Conservation (phyloP, 371 early-diverging fungal genomes). For the Mortierella polycephala region DNA sequence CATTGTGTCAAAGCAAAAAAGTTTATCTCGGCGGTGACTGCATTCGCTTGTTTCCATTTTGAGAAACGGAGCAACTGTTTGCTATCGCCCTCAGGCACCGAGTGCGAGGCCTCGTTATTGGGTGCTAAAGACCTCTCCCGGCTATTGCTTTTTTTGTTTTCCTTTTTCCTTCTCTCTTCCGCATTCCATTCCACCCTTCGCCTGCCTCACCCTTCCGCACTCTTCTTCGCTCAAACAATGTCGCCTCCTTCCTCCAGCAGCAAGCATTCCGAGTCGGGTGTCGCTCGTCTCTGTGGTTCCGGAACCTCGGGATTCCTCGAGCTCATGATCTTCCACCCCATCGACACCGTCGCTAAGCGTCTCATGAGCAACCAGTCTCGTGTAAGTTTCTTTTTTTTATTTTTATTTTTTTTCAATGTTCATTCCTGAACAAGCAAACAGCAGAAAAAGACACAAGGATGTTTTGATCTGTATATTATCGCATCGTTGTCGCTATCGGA, state of each 20-base stretch:
- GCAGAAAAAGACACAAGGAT: neutral
- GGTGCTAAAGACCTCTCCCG: too few species aligned
- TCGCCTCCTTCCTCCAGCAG: slow-evolving; percentile 67
- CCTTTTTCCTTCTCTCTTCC: neutral
- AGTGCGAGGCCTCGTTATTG: too few species aligned
- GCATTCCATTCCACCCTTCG: neutral
- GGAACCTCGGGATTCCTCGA: slow-evolving; percentile 95
- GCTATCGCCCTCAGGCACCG: too few species aligned
- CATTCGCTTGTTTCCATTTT: too few species aligned
- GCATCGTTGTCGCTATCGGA: too few species aligned
- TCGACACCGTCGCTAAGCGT: slow-evolving; percentile 98
- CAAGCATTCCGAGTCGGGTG: slow-evolving; percentile 81
- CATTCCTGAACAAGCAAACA: neutral
- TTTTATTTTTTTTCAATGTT: neutral
- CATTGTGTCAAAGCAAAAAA: too few species aligned
- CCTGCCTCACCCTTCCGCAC: neutral
- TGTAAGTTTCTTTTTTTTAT: slow-evolving; percentile 58
- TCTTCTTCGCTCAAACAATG: slow-evolving; percentile 50
- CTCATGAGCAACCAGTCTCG: slow-evolving; percentile 94
- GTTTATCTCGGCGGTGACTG: too few species aligned
- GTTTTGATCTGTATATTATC: neutral
- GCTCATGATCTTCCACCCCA: slow-evolving; percentile 96
- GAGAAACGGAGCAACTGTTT: too few species aligned
- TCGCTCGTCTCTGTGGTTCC: slow-evolving; percentile 90
- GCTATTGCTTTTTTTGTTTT: neutral